Evolutionary conservation across 2,329 filamentous ascomycete genomes (phyloP), one percentile per base, ranked within the genome.

Genomic region (Alternaria incomplexa): DNA sequence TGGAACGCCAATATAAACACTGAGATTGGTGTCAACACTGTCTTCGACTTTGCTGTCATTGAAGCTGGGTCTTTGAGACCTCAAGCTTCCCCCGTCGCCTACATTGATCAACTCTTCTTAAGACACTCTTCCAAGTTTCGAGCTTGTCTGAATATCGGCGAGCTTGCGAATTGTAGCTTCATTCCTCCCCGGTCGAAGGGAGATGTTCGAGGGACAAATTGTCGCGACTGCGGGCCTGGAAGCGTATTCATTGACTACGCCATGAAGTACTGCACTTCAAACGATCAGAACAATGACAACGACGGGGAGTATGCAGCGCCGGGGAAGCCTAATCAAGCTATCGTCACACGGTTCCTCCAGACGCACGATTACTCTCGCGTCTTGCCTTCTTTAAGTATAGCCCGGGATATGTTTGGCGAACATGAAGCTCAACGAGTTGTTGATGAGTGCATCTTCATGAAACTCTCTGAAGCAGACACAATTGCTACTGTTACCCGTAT

Each of bases 111-210:
- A 0, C 77, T 88, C 5, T 69, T 88, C 10, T 80, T 89, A 17
- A 85, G 86, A 66, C 85, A 89, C 67, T 84, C 86, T 0, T 84
- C 77, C 5, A 88, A 87, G 74, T 78, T 87, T 8, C 83, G 87
- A 25, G 86, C 85, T 3, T 88, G 86, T 73, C 85, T 89, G 70
- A 88, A 89, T 69, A 88, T 89, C 57, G 86, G 86, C 54, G 86
- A 87, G 30, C 87, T 89, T 45, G 85, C 85, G 28, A 89, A 87
- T 66, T 84, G 89, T 23, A 89, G 85, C 77, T 88, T 89, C 76
- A 86, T 88, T 54, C 85, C 85, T 4, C 83, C 85, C 5, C 81
- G 85, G 54, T 74, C 74, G 28, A 71, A 81, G 20, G 72, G 80
- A 28, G 73, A 79, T 62, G 66, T 76, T 13, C 77, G 80, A 48